Evolutionary conservation across 2,329 filamentous ascomycete species (phyloP), one percentile per base, ranked within the genome.

Genomic region (Fusarium redolens): DNA sequence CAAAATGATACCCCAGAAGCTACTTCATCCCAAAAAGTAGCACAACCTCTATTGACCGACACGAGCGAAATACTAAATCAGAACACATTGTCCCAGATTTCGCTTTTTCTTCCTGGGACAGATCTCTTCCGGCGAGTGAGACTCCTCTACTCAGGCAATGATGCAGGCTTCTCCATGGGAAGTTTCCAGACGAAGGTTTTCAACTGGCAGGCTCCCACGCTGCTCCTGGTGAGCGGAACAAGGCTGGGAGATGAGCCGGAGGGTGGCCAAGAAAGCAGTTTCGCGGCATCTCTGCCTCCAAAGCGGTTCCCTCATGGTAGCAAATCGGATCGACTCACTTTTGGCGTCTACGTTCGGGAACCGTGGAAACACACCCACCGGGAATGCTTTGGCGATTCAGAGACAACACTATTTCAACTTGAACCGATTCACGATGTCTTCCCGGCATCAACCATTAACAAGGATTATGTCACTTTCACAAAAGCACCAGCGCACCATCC

Each of bases 131-230:
- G 89, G 15, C 86, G 89, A 6, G 83, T 94, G 5, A 88, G 91
- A 3, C 86, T 90, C 4, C 84, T 95, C 0, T 95, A 94, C 78
- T 91, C 90, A 3, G 92, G 92, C 9, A 90, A 88, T 51, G 88
- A 90, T 31, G 89, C 91, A 17, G 92, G 92, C 9, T 95, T 94
- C 81, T 93, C 91, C 25, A 92, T 94, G 89, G 92, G 92, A 28
- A 92, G 90, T 61, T 94, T 94, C 71, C 91, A 94, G 78, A 88
- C 90, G 25, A 91, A 91, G 74, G 90, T 93, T 5, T 92, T 94
- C 82, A 92, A 94, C 79, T 95, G 92, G 92, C 86, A 89, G 45
- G 92, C 92, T 0, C 92, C 92, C 0, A 93, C 92, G 0, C 88
- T 95, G 22, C 84, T 95, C 15, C 85, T 95, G 3, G 90, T 94